Base-by-base conservation (phyloP, 106 monocot genomes). In the Vanilla planifolia region DNA sequence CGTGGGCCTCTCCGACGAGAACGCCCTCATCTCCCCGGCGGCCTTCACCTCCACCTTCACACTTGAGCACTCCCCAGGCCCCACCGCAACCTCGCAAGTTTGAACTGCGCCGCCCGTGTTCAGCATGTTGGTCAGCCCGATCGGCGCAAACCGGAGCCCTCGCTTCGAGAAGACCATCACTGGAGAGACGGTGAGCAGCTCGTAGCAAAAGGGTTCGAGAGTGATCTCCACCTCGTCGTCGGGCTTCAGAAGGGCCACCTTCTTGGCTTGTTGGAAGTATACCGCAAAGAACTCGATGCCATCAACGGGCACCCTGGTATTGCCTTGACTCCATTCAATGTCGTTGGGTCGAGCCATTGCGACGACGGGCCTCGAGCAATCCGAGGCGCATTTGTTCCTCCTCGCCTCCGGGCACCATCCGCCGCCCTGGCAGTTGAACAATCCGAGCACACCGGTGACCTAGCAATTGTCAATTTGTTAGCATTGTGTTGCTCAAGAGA, bases 381-480 rank as follows among this genome's bases (percentile, higher is more conserved):
- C 74, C 0, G 77, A 42, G 13, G 60, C 46, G 44, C 65, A 79
- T 22, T 67, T 77, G 74, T 89, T 93, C 30, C 60, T 70, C 47
- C 85, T 69, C 10, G 56, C 57, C 43, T 79, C 23, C 0, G 59
- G 85, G 46, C 66, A 63, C 93, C 93, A 93, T 3, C 93, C 88
- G 14, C 93, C 93, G 62, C 93, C 93, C 65, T 93, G 93, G 82
- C 93, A 93, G 33, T 93, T 89, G 79, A 93, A 93, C 0, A 71
- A 79, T 25, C 93, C 93, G 11, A 93, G 56, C 21, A 89, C 93
- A 33, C 93, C 85, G 13, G 74, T 77, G 71, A n/a, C n/a, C n/a
- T n/a, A n/a, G n/a, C n/a, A n/a, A n/a, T n/a, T n/a, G n/a, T n/a
- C n/a, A n/a, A n/a, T n/a, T n/a, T n/a, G n/a, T n/a, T n/a, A n/a